Evolutionary conservation across 139 green algal species (phyloP), one percentile per base, ranked within the genome.

Genomic region (Coelastrella sp.): DNA sequence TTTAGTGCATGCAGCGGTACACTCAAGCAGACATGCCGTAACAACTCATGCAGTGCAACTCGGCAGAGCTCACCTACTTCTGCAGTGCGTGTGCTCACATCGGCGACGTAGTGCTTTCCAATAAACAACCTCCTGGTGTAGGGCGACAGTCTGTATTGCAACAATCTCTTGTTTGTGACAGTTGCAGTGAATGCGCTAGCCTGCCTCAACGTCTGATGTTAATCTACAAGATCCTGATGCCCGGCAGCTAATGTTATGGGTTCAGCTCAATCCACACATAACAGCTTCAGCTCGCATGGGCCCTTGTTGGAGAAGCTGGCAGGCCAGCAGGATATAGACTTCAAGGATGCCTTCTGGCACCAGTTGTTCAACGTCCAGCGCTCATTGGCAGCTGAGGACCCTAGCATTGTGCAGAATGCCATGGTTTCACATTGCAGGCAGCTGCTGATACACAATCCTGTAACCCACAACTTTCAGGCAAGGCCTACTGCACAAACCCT

Each of bases 401-500:
- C 90, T 30, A 34, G 7, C 0, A 76, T 89, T 30, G 67, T 94
- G 21, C 82, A 94, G 48, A 68, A 84, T 9, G 51, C 79, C 3
- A 45, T 91, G 38, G n/a, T 81, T 15, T 72, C 85, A 0, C 86
- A 78, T 34, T 89, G 81, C 48, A 66, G 86, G 27, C 67, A 89
- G 17, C 62, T 95, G 40, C 91, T 94, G 45, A 88, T 91, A 34
- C 89, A 98, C 86, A 98, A 97, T 64, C 73, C 78, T 2, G 37
- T 73, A 19, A 98, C 94, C 3, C 78, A 88, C 43, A 95, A 98
- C 87, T 91, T 96, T 38, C 89, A 95, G 81, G 91, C 89, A 45
- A 77, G 68, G 3, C 57, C 0, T 77, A 23, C 68, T 59, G 43
- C 32, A 25, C n/a, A n/a, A n/a, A n/a, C n/a, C n/a, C n/a, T n/a